Evolutionary conservation across 2,329 filamentous ascomycete species (phyloP).

Genomic region (Passalora sequoiae): DNA sequence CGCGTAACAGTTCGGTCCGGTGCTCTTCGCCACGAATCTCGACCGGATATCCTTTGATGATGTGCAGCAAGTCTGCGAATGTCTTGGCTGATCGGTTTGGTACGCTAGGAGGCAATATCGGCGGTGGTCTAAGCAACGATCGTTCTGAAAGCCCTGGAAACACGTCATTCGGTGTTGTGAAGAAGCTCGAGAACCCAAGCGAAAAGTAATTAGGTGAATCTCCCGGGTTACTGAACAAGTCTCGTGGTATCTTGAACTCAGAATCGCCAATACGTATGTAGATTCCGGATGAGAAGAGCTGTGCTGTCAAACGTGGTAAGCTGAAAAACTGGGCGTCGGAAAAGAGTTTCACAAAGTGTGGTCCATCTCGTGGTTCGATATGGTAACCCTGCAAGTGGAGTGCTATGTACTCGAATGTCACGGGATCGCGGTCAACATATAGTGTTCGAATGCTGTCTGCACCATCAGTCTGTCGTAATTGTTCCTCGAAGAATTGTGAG

Average conservation of each 20-base stretch:
- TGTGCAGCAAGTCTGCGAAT: conserved; percentile 74
- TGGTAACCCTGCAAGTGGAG: conserved; percentile 91
- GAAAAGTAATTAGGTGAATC: conserved; percentile 97
- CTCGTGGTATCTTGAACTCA: conserved; percentile 84
- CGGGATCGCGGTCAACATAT: conserved; percentile 90
- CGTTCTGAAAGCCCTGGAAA: conserved; percentile 81
- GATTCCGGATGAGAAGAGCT: conserved; percentile 85
- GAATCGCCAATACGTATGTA: conserved; percentile 84
- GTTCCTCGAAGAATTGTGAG: conserved; percentile 85
- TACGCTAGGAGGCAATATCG: conserved; percentile 75
- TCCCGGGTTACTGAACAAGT: conserved; percentile 77
- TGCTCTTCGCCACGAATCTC: conserved; percentile 71
- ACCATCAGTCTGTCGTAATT: conserved; percentile 61
- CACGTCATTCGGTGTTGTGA: conserved; percentile 69
- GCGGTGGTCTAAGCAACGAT: conserved; percentile 76
- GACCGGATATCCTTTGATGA: conserved; percentile 78
- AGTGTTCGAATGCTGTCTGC: conserved; percentile 65
- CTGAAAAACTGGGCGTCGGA: conserved; percentile 94
- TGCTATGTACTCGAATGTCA: conserved; percentile 82
- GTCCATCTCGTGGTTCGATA: conserved; percentile 71
- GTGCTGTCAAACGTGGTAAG: conserved; percentile 79
- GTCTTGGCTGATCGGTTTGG: conserved; percentile 76
- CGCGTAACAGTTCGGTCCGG: conserved; percentile 69
- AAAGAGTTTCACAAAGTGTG: conserved; percentile 86
- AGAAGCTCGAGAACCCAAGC: conserved; percentile 82